phyloP scores from a whole-genome alignment of 1,284 basidiomycete species.

The Boletus albobrunnescens region DNA sequence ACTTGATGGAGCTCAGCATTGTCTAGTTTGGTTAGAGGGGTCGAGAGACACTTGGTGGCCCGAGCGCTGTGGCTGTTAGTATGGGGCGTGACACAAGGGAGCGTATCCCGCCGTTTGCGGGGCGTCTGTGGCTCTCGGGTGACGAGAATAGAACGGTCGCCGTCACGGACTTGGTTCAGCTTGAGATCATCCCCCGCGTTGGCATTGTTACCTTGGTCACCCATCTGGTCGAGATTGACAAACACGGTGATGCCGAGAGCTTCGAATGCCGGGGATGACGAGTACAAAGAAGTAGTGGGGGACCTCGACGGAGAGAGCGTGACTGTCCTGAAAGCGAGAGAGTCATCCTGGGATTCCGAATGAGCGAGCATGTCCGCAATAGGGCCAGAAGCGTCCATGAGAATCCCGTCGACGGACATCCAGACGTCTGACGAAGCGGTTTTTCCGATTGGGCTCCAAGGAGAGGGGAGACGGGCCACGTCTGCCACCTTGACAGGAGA shows the following conservation, averaged over 20 bases:
- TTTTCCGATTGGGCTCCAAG: constrained; percentile 29
- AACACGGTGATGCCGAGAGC: constrained; percentile 23
- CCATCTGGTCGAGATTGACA: constrained; percentile 10
- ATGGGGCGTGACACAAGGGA: constrained; percentile 6
- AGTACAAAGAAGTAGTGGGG: constrained; percentile 11
- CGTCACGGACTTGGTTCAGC: constrained; percentile 2
- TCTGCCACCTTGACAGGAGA: constrained; percentile 8
- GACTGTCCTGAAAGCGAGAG: not conserved
- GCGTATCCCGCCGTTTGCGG: constrained; percentile 17
- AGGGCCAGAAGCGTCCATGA: constrained; percentile 19
- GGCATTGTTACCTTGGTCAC: not conserved
- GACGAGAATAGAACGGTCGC: too few species aligned
- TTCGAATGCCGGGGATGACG: constrained; percentile 16
- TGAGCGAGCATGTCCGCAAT: not conserved
- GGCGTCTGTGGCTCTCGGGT: constrained; percentile 6
- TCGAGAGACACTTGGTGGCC: constrained; percentile 17
- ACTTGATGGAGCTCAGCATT: constrained; percentile 13
- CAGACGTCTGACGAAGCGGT: constrained; percentile 17
- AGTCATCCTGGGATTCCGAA: not conserved
- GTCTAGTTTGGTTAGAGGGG: constrained; percentile 19
- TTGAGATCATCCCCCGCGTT: constrained; percentile 1
- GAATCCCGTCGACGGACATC: constrained; percentile 23
- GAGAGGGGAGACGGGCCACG: constrained; percentile 25
- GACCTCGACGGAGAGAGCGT: constrained; percentile 4
- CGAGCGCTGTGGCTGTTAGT: not conserved